Evolutionary conservation across 108 stramenopile genomes (phyloP), one percentile per base, ranked within the genome.

Genomic region (Discostella pseudostelligera): DNA sequence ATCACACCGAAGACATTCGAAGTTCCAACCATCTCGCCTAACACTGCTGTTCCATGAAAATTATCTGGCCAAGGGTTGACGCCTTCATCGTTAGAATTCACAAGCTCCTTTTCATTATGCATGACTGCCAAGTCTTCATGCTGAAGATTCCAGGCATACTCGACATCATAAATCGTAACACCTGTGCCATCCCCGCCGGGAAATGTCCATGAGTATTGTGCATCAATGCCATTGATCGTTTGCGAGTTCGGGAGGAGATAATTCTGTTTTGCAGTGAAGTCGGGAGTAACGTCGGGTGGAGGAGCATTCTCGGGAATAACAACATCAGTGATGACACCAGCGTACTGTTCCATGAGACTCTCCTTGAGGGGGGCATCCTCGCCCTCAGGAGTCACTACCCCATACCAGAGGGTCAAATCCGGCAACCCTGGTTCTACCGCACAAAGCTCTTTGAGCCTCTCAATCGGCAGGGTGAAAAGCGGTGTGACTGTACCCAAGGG

Each of bases 31-130:
- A 59, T 35, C 39, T 59, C 58, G 5, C 58, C 58, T 35, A 59
- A 25, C 7, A 59, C 58, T 39, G 58, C 58, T 44, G 58, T 59
- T 42, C 58, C 58, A 39, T 59, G 58, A 39, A 39, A 9, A 35
- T 7, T 4, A 45, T 32, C 36, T 8, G 13, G 6, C 13, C 7
- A 0, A 39, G 28, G 58, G 6, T 37, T 11, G 11, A 0, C 20
- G 2, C 5, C 50, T 0, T 22, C 11, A 12, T 51, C 50, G 9
- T 13, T 13, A 10, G 50, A 2, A 26, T 51, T 51, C 3, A 59
- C 16, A 25, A 44, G n/a, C 58, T 14, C 6, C 21, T n/a, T n/a
- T n/a, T n/a, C n/a, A n/a, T 35, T 10, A 39, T 21, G 13, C 1
- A 36, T 7, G 4, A 20, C 32, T 7, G 6, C 43, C 43, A 59